Percentiles rank a stretch among this genome's conserved stretches.
Conservation (phyloP, 345 rosid species). For the Aegle marmelos region DNA sequence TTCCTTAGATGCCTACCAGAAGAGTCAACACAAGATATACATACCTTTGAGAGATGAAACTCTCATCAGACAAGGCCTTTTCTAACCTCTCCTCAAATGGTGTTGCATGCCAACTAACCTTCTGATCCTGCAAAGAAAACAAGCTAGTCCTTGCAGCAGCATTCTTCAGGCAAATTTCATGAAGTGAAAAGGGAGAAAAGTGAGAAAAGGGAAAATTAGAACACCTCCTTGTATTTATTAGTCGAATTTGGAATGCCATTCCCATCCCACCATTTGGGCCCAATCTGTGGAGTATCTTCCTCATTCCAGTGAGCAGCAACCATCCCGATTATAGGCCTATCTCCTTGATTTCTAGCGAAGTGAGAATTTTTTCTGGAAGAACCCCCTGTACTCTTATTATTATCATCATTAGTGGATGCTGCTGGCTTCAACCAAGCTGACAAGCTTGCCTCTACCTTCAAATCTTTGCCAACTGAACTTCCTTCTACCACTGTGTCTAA, state of each 20-base stretch:
- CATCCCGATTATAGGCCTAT: constrained; percentile 87
- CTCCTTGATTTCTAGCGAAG: constrained; percentile 48
- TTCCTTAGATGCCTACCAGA: neutral
- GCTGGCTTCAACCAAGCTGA: constrained; percentile 57
- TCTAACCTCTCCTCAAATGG: constrained; percentile 97
- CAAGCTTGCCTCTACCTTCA: constrained; percentile 46
- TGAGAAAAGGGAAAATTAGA: neutral
- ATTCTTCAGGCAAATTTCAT: neutral
- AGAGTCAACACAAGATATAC: neutral
- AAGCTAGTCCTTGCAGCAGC: neutral
- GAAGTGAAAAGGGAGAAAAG: neutral
- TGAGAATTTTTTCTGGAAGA: constrained; percentile 21
- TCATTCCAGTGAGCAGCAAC: constrained; percentile 93
- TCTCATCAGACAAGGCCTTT: constrained; percentile 84
- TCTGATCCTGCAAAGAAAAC: constrained; percentile 71
- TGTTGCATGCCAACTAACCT: constrained; percentile 97
- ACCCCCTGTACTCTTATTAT: constrained; percentile 19
- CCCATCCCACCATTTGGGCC: constrained; percentile 94
- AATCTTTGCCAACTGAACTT: constrained; percentile 25
- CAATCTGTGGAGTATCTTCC: constrained; percentile 42
- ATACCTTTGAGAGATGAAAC: constrained; percentile 49
- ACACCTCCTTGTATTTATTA: constrained; percentile 92
- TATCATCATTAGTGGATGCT: constrained; percentile 16
- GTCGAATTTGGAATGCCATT: constrained; percentile 97
- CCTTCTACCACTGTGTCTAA: constrained; percentile 26